Evolutionary conservation across 2,329 filamentous ascomycete species (phyloP).

Genomic region (Sporothrix dimorphospora): DNA sequence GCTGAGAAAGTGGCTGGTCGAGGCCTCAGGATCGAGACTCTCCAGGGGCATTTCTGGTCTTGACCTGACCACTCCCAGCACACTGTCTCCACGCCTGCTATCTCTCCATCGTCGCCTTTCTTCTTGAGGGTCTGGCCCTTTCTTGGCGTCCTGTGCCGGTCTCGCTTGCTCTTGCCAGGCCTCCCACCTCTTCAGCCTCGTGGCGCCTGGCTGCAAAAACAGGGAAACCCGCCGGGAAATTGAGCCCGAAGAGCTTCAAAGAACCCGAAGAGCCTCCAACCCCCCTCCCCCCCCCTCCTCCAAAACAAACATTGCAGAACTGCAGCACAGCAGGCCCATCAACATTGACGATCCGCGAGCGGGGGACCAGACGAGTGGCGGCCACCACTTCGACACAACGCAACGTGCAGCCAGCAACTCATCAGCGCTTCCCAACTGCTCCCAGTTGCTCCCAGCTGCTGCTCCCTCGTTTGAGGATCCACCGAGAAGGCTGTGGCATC

Average conservation of each 20-base stretch:
- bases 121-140: neutral
- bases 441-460: neutral
- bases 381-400: neutral
- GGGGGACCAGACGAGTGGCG: neutral
- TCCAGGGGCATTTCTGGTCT: neutral
- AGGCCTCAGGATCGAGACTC: neutral
- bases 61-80: no score
- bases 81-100: neutral
- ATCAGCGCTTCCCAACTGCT: neutral
- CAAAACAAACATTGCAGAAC: neutral
- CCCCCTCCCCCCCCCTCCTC: no score
- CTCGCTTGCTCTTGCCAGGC: constrained; percentile 2
- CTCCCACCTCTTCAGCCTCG: constrained; percentile 10
- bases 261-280: neutral
- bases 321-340: neutral
- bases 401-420: neutral
- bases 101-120: constrained; percentile 2
- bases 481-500: constrained; percentile 19
- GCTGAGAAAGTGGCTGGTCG: neutral
- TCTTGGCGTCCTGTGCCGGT: constrained; percentile 8
- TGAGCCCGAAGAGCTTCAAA: neutral
- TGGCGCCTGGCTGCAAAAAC: neutral
- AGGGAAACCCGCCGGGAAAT: neutral
- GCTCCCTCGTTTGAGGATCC: neutral
- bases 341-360: neutral